Percentiles rank a stretch among this genome's conserved stretches.
Evolutionary conservation across 2,329 filamentous ascomycete species (phyloP).

Genomic region (Apiospora malaysiana): DNA sequence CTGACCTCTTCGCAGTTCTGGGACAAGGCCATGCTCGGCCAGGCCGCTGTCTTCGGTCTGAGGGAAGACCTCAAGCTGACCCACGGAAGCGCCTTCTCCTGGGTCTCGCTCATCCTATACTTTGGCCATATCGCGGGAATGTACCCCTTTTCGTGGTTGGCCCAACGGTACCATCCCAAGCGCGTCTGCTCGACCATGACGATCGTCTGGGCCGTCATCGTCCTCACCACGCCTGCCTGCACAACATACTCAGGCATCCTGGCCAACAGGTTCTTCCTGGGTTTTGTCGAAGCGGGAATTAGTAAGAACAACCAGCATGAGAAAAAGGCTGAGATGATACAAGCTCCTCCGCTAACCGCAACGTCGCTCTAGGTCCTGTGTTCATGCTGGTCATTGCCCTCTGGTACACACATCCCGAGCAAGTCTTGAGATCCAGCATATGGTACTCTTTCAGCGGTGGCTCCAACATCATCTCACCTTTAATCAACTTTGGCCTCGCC

Average conservation of each 20-base stretch:
- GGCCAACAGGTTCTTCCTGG: conserved; percentile 44
- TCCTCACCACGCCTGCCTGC: conserved; percentile 42
- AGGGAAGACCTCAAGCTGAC: conserved; percentile 35
- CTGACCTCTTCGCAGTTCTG: conserved; percentile 35
- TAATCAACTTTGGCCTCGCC: conserved; percentile 43
- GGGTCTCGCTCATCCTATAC: conserved; percentile 42
- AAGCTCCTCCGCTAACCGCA: not conserved
- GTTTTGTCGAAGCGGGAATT: conserved; percentile 42
- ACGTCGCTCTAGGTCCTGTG: conserved; percentile 29
- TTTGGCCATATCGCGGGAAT: conserved; percentile 41
- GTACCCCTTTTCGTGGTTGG: conserved; percentile 39
- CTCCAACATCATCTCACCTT: conserved; percentile 41
- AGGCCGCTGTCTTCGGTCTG: conserved; percentile 41
- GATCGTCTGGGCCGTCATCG: conserved; percentile 40
- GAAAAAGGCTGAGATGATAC: no score
- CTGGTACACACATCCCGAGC: conserved; percentile 47
- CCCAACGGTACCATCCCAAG: conserved; percentile 37
- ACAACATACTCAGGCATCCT: conserved; percentile 40
- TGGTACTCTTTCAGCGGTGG: conserved; percentile 47
- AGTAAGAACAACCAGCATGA: conserved; percentile 23
- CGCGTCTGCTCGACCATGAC: conserved; percentile 39
- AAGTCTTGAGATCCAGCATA: conserved; percentile 43
- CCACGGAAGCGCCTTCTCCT: conserved; percentile 38
- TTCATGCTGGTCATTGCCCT: conserved; percentile 46
- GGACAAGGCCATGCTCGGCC: conserved; percentile 32